These are phyloP conservation scores for Scortechinia acanthostroma DNA, from an alignment of 2,329 filamentous ascomycete species.

Conservation along the genomic window DNA sequence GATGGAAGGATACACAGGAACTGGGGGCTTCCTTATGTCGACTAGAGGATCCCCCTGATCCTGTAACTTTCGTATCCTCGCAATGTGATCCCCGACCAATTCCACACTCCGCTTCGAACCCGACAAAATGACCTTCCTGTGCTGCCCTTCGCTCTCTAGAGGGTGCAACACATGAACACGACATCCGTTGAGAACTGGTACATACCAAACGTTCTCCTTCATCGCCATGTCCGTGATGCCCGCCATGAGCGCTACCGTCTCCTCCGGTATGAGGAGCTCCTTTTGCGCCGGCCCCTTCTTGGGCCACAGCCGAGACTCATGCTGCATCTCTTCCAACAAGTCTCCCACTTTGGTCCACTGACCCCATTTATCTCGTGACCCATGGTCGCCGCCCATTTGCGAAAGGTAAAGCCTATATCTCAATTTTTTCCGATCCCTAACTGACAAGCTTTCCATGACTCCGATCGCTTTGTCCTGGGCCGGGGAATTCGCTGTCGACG, in stretches of 20 bases:
- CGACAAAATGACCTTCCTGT: not conserved
- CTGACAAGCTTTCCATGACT: not conserved
- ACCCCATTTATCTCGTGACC: not conserved
- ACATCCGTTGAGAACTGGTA: slow-evolving; percentile 22
- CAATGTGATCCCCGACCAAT: not conserved
- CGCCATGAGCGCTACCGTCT: slow-evolving; percentile 18
- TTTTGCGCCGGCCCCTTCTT: slow-evolving; percentile 9
- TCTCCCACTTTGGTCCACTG: not conserved
- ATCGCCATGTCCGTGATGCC: slow-evolving; percentile 14
- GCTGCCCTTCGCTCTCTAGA: slow-evolving; percentile 14
- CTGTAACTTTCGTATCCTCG: slow-evolving; percentile 12
- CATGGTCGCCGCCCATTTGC: not conserved
- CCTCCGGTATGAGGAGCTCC: slow-evolving; percentile 20
- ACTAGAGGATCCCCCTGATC: slow-evolving; percentile 15
- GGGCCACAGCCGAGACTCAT: not conserved
- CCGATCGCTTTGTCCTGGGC: too few relatives aligned
- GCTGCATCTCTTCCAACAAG: not conserved
- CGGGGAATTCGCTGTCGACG: too few relatives aligned
- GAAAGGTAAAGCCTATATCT: not conserved
- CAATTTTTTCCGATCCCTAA: not conserved
- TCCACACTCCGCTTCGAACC: not conserved
- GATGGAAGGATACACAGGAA: slow-evolving; percentile 18
- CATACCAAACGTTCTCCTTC: slow-evolving; percentile 25
- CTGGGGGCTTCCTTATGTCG: slow-evolving; percentile 13
- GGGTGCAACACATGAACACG: slow-evolving; percentile 21